phyloP scores from a whole-genome alignment of 129 eudicot species.

The Ambrosia artemisiifolia region DNA sequence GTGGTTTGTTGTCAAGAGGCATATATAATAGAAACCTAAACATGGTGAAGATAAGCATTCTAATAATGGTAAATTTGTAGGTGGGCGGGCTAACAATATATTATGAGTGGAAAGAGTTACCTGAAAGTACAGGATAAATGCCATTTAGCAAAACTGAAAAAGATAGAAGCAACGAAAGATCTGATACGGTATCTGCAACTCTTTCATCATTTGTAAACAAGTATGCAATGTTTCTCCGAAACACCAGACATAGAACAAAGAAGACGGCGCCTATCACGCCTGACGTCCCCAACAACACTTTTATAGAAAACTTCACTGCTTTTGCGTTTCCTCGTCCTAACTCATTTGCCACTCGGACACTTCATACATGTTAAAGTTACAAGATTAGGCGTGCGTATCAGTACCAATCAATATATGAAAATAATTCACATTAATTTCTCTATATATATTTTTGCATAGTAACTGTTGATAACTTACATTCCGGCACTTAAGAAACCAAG shows the following conservation, averaged over 20 bases:
- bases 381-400: neutral
- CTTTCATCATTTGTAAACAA: slow-evolving; percentile 51
- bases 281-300: slow-evolving; percentile 58
- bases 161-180: slow-evolving; percentile 56
- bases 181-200: slow-evolving; percentile 55
- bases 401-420: neutral
- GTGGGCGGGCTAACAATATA: neutral
- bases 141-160: slow-evolving; percentile 59
- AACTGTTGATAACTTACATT: slow-evolving; percentile 40
- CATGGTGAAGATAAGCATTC: neutral
- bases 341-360: slow-evolving; percentile 86
- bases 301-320: slow-evolving; percentile 60
- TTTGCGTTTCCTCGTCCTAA: slow-evolving; percentile 71
- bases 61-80: neutral
- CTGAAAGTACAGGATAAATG: slow-evolving; percentile 67
- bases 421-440: too few species aligned
- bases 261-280: slow-evolving; percentile 44
- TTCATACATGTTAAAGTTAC: slow-evolving; percentile 19
- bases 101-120: slow-evolving; percentile 21
- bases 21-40: too few species aligned
- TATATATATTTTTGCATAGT: neutral
- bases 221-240: slow-evolving; percentile 46
- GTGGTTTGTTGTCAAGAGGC: too few species aligned
- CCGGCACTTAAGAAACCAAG: slow-evolving; percentile 66
- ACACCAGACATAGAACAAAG: slow-evolving; percentile 48